Evolutionary conservation across 208 protist genomes (phyloP).

Genomic region (Acanthamoeba polyphaga): DNA sequence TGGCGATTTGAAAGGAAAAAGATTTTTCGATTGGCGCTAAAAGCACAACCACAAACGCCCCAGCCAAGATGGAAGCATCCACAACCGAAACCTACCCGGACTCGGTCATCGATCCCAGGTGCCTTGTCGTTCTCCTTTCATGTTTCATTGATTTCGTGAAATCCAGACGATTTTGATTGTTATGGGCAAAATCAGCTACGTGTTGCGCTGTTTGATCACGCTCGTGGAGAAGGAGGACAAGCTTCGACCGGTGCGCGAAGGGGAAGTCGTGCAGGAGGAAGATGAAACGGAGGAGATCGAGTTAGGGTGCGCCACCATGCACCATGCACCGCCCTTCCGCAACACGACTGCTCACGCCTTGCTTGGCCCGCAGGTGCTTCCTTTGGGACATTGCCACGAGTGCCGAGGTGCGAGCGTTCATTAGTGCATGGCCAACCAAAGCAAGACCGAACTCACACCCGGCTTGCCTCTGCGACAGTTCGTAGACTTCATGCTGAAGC

Average conservation of each 20-base stretch:
- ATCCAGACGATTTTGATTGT: background rate
- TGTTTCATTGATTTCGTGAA: background rate
- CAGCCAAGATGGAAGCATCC: no score
- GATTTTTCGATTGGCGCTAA: no score
- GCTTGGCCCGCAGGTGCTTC: background rate
- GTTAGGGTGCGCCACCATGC: background rate
- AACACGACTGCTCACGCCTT: background rate
- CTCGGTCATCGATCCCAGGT: background rate
- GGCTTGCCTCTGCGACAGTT: background rate
- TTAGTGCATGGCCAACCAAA: no score
- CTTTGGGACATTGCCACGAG: conserved; percentile 20
- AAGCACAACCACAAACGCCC: no score
- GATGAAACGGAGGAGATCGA: conserved; percentile 39
- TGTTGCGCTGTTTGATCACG: background rate
- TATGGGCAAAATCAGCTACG: background rate
- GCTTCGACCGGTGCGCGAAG: background rate
- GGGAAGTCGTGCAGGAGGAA: background rate
- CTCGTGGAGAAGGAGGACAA: background rate
- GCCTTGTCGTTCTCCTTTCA: background rate
- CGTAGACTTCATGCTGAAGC: conserved; percentile 23
- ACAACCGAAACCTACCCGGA: background rate
- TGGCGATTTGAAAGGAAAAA: no score
- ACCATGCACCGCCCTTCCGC: background rate
- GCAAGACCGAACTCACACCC: background rate
- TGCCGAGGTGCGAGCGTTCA: background rate